Evolutionary conservation across 306 rosid species (phyloP).

Genomic region (Cyamopsis tetragonoloba): DNA sequence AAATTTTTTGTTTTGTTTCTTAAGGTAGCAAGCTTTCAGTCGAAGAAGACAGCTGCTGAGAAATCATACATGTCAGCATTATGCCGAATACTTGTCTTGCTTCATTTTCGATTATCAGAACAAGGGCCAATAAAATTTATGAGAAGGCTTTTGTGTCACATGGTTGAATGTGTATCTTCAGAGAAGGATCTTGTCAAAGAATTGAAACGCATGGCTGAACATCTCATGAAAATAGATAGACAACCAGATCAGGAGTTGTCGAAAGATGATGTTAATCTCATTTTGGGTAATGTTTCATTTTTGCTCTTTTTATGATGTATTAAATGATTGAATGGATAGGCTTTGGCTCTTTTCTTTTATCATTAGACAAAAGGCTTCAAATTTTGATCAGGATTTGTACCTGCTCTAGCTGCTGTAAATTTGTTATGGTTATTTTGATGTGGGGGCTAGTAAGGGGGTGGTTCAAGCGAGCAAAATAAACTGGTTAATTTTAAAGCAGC

Average conservation of each 20-base stretch:
- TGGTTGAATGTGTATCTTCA: slow-evolving; percentile 35
- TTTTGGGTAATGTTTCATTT: slow-evolving; percentile 32
- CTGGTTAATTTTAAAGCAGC: neutral
- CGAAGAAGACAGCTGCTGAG: slow-evolving; percentile 80
- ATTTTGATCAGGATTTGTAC: neutral
- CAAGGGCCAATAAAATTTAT: slow-evolving; percentile 64
- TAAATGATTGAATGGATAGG: neutral
- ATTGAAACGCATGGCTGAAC: slow-evolving; percentile 56
- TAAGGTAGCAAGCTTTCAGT: slow-evolving; percentile 62
- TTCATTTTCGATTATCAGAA: slow-evolving; percentile 71
- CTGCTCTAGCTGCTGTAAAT: neutral
- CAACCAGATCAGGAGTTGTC: slow-evolving; percentile 53
- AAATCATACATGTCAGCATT: slow-evolving; percentile 73
- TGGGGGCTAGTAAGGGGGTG: neutral
- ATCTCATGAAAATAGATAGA: slow-evolving; percentile 45
- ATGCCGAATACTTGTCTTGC: slow-evolving; percentile 60
- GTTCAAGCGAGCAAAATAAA: slow-evolving; percentile 8
- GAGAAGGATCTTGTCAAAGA: slow-evolving; percentile 48
- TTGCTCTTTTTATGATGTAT: neutral
- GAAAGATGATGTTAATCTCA: slow-evolving; percentile 43
- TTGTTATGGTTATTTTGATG: neutral
- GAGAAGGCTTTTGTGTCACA: slow-evolving; percentile 52
- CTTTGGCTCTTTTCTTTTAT: neutral
- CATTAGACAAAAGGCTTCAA: neutral
- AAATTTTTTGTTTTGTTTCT: slow-evolving; percentile 6